Conservation (phyloP, 2,329 filamentous ascomycete species). For the Penicillium vulpinum region DNA sequence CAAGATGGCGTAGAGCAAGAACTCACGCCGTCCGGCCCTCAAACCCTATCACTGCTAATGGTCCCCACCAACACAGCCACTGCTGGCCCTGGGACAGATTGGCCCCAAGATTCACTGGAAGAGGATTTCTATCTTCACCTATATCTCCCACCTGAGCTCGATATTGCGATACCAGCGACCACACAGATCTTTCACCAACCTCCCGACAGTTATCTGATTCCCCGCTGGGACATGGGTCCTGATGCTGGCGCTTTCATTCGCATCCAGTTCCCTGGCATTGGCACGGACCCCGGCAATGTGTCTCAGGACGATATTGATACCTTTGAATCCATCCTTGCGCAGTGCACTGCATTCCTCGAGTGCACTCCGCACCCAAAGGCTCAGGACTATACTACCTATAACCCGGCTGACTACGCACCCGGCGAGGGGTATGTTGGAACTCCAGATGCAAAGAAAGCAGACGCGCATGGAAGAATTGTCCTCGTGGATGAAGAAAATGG, state of each 20-base stretch:
- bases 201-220: constrained; percentile 88
- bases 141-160: constrained; percentile 89
- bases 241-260: constrained; percentile 88
- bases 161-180: constrained; percentile 87
- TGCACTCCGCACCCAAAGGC: constrained; percentile 64
- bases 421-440: constrained; percentile 71
- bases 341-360: constrained; percentile 94
- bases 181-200: constrained; percentile 98
- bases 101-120: constrained; percentile 67
- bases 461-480: constrained; percentile 73
- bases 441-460: constrained; percentile 29
- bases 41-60: constrained; percentile 93
- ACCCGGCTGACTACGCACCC: constrained; percentile 75
- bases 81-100: constrained; percentile 57
- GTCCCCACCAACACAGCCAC: constrained; percentile 77
- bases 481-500: constrained; percentile 95
- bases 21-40: constrained; percentile 80
- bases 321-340: constrained; percentile 96
- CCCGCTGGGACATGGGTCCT: constrained; percentile 88
- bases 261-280: constrained; percentile 80
- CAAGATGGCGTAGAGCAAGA: constrained; percentile 80
- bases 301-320: constrained; percentile 92
- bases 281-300: constrained; percentile 62
- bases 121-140: constrained; percentile 98
- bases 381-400: constrained; percentile 57